These are phyloP conservation scores for Cladosporium sp. DNA, from an alignment of 2,329 filamentous ascomycete species.

Conservation along the genomic window DNA sequence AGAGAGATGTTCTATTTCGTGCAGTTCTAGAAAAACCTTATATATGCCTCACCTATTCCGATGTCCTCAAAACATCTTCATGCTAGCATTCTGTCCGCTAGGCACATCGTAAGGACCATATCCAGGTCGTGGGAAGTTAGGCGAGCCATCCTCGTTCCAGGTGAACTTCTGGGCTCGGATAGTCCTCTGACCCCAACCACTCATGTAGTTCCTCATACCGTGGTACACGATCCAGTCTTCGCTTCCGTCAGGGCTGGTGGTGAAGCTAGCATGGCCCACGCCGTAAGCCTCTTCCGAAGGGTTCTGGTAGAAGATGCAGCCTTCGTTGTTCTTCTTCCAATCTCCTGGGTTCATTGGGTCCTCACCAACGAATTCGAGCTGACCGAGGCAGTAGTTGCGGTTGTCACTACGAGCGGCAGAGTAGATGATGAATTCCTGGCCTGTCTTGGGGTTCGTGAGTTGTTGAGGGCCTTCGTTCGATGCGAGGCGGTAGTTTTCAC, in stretches of 20 bases:
- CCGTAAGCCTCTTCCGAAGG: conserved; percentile 48
- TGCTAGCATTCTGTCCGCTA: conserved; percentile 46
- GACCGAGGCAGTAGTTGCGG: conserved; percentile 56
- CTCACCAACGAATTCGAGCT: conserved; percentile 52
- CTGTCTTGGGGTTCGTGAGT: conserved; percentile 50
- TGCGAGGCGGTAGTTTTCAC: conserved; percentile 49
- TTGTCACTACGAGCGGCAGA: conserved; percentile 54
- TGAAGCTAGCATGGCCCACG: conserved; percentile 55
- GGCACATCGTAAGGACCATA: conserved; percentile 52
- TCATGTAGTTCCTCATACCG: conserved; percentile 52
- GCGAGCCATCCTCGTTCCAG: conserved; percentile 51
- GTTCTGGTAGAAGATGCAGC: conserved; percentile 55
- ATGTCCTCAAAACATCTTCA: conserved; percentile 31
- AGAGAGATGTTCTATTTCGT: not conserved
- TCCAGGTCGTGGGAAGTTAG: conserved; percentile 51
- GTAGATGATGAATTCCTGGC: conserved; percentile 54
- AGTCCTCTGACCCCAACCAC: conserved; percentile 51
- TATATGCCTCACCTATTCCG: not conserved
- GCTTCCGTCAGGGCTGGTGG: conserved; percentile 49
- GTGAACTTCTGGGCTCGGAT: conserved; percentile 52
- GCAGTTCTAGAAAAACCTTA: not conserved
- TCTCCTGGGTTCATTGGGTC: conserved; percentile 53
- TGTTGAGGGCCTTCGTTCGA: conserved; percentile 56
- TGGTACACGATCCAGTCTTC: conserved; percentile 59
- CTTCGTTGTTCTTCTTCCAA: conserved; percentile 52